Percentiles rank a stretch among this genome's conserved stretches.
Evolutionary conservation across 2,329 filamentous ascomycete species (phyloP).

Genomic region (Podosphaera fusca): DNA sequence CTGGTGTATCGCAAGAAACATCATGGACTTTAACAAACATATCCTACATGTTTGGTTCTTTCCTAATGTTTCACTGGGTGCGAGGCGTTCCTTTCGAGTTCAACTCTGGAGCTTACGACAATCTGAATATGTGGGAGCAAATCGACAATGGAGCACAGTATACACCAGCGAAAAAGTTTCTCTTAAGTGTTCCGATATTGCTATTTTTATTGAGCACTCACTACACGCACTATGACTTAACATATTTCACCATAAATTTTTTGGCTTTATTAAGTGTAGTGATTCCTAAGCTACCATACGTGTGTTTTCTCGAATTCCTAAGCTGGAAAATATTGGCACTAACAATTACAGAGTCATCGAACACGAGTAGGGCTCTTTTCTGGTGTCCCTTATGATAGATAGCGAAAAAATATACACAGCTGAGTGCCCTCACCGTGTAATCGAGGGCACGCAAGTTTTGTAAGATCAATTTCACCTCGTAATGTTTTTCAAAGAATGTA

Average conservation of each 20-base stretch:
- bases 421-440: neutral
- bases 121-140: constrained; percentile 99
- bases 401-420: constrained; percentile 5
- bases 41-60: constrained; percentile 95
- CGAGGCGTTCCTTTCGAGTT: constrained; percentile 97
- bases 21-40: constrained; percentile 98
- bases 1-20: constrained; percentile 87
- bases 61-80: constrained; percentile 99
- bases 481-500: too few species aligned
- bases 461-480: too few species aligned
- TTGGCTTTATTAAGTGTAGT: constrained; percentile 78
- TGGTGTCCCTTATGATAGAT: constrained; percentile 37
- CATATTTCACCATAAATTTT: constrained; percentile 95
- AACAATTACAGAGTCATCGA: constrained; percentile 39
- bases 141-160: constrained; percentile 98
- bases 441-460: too few species aligned
- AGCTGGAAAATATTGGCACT: constrained; percentile 7
- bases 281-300: constrained; percentile 86
- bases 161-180: constrained; percentile 94
- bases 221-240: constrained; percentile 93
- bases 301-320: constrained; percentile 24
- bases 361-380: constrained; percentile 57
- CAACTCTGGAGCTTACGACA: constrained; percentile 95
- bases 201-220: constrained; percentile 94
- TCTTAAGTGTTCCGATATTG: constrained; percentile 80